Base-by-base conservation (phyloP, 2,329 filamentous ascomycete species). In the Penicillium hesseltinei region DNA sequence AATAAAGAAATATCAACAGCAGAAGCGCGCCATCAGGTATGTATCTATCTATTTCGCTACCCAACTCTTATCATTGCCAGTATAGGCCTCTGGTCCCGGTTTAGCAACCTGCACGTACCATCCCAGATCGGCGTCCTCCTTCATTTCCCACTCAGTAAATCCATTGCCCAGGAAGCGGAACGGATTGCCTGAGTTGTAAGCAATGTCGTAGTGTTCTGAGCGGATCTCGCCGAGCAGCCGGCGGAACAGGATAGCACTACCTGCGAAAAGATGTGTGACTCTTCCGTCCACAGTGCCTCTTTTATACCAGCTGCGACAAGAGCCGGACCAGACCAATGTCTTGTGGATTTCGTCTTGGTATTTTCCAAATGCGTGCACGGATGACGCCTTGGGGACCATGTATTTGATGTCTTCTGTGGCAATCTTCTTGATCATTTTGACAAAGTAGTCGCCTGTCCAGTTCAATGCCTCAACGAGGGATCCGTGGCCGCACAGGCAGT, bases 291-390 rank as follows among this genome's bases (percentile, higher is more conserved):
- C 66, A 2, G 66, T 72, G 38, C 74, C 73, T 33, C 76, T 74
- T 65, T 81, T 80, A 66, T 84, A 85, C 82, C 82, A 84, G 52
- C 78, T 81, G 58, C 77, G 77, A 67, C 82, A 84, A 10, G 60
- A 51, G 19, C 62, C 63, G 2, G 65, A 63, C 65, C 65, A 67
- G 9, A 64, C 63, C 27, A 67, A 55, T 3, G 73, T 66, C 61
- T 76, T 73, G 65, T 83, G 80, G 62, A 82, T 80, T 50, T 76
- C 74, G 40, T 77, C 73, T 35, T 77, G 75, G 64, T 80, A 82
- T 27, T 71, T 73, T 42, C 71, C 72, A 63, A 81, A 83, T 57
- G 82, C 80, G 23, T 75, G 68, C 27, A 82, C 46, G 1, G 46
- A 49, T 0, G 46, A 49, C 10, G 35, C 76, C 39, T 59, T 80